Evolutionary conservation across 2,329 filamentous ascomycete species (phyloP), one percentile per base, ranked within the genome.

Genomic region (Sporothrix schenckii): DNA sequence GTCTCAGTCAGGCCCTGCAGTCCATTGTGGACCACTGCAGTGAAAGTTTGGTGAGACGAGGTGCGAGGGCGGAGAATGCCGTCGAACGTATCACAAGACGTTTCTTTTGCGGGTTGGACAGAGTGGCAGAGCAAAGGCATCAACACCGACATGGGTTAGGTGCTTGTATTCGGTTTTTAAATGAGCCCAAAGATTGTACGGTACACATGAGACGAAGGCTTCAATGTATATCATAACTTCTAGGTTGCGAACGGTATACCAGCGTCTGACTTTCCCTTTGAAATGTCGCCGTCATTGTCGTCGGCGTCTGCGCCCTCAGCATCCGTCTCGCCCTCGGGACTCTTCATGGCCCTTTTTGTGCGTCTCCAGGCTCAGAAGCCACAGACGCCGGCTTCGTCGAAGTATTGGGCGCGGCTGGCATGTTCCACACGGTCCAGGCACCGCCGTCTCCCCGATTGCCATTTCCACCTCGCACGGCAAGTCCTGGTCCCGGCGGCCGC

Each of bases 351-450:
- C 6, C 49, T 34, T 7, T 34, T 7, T 19, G 27, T 16, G 10
- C 16, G 6, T n/a, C n/a, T 66, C 47, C 4, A 21, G n/a, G 16
- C 47, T 39, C 27, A 11, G 27, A 27, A 66, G 16, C 44, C 44
- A 66, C 3, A 54, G 49, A 0, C 65, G 30, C 13, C 21, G 65
- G 49, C 65, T 67, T 1, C 65, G 49, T 6, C 65, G 49, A 14
- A 53, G 30, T 10, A 24, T 4, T 7, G 65, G 65, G 5, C 27
- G 49, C 4, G 65, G 65, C 21, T 34, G 50, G 34, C 69, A 70
- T 4, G 47, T 50, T 21, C 10, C 44, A 34, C 69, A 70, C 11
- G 69, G 65, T 10, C 65, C 69, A n/a, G 34, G 54, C 2, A 30
- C 27, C 7, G 30, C n/a, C 13, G 49, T n/a, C 34, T 70, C 63